These are phyloP conservation scores for Blastobotrys apis DNA, from an alignment of 1,139 yeast species.

Conservation along the genomic window DNA sequence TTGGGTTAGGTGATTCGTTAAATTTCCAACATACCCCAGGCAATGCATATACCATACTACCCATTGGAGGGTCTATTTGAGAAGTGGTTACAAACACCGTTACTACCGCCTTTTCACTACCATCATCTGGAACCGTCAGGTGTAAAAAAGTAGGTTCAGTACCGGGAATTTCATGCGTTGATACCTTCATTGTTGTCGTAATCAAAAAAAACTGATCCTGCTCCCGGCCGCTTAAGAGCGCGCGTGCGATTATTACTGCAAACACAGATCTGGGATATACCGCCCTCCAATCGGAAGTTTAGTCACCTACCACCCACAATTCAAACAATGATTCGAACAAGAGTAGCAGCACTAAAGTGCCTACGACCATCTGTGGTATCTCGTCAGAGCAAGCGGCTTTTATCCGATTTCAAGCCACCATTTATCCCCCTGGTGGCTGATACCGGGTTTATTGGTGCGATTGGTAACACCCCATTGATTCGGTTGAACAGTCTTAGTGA, in stretches of 20 bases:
- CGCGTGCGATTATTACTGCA: background rate
- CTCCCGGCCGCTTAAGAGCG: too few species aligned
- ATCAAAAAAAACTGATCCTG: background rate
- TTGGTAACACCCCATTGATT: conserved; percentile 84
- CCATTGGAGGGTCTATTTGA: conserved; percentile 20
- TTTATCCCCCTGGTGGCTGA: conserved; percentile 59
- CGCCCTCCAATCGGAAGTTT: too few species aligned
- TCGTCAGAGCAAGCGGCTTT: background rate
- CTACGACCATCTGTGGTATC: background rate
- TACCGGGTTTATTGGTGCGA: conserved; percentile 66
- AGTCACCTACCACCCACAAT: background rate
- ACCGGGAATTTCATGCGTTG: conserved; percentile 11
- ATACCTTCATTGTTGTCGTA: background rate
- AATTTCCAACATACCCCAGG: conserved; percentile 11
- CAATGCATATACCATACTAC: conserved; percentile 24
- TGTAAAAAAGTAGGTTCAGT: conserved; percentile 8
- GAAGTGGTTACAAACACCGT: conserved; percentile 12
- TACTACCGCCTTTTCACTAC: conserved; percentile 6
- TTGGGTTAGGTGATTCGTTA: background rate
- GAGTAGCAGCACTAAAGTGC: background rate
- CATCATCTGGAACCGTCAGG: conserved; percentile 9
- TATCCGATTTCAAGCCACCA: conserved; percentile 32
- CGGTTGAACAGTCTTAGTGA: conserved; percentile 58
- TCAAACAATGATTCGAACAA: background rate
- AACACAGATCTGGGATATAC: background rate